Base-by-base conservation (phyloP, 2,329 filamentous ascomycete genomes). In the Colletotrichum sidae region DNA sequence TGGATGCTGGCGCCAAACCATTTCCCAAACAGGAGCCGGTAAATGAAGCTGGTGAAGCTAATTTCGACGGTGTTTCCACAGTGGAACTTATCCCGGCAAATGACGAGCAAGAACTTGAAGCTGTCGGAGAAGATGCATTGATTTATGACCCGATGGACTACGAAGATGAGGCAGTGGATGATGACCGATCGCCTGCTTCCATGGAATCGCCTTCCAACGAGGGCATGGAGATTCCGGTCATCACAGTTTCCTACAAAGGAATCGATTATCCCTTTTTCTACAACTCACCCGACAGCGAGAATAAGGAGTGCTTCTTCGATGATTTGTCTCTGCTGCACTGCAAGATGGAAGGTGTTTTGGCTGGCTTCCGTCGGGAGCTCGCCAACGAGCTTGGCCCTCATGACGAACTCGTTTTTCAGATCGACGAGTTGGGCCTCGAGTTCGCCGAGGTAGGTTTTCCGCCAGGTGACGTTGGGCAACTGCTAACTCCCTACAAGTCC, bases 381-480 rank as follows among this genome's bases (percentile, higher is more conserved):
- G 72, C 75, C 15, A 76, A 79, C 44, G 84, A 86, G 56, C 72
- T 86, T 3, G 72, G 75, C 6, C 62, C 74, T 4, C 76, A 79
- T 15, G 84, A 86, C 56, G 83, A 86, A 60, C 73, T 86, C 46
- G 77, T 81, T n/a, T 78, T 86, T 45, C 81, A 84, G 64, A 74
- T 86, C 51, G 82, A 86, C 35, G 81, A 84, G 64, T 78, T 86
- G 45, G 83, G 82, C 8, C 75, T 86, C 38, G 83, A 86, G 71
- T 85, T 86, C 72, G 76, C 81, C 17, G 83, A 86, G 76, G 82
- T 83, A 75, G 68, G 80, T 67, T n/a, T 13, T 9, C 15, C 9
- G n/a, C 3, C 15, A 10, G 2, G 41, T 8, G 17, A 44, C 13
- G 25, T 13, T 15, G n/a, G 38, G n/a, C 5, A 9, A n/a, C 51